Evolutionary conservation across 2,329 filamentous ascomycete species (phyloP), one percentile per base, ranked within the genome.

Genomic region (Diaporthe citriasiana): DNA sequence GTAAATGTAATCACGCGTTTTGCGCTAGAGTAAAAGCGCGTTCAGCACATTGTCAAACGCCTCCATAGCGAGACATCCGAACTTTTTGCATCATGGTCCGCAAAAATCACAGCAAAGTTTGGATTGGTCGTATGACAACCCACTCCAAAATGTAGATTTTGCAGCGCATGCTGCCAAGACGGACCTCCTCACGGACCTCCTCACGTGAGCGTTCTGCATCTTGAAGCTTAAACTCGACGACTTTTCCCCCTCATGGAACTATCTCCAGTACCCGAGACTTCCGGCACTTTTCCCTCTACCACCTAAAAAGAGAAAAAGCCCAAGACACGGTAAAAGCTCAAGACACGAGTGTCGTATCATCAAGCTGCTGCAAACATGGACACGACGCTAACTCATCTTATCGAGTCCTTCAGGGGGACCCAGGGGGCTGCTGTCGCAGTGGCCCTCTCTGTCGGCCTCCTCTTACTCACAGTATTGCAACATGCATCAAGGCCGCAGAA

Each of bases 91-190:
- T 51, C 45, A 66, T 38, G 25, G 63, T 51, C 45, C 63, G 51
- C 63, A 50, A 35, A 66, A 25, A 25, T 66, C 42, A 35, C 45
- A 35, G 27, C 1, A 35, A 22, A 12, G n/a, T 33, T 66, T 51
- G 42, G 10, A 66, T 33, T 50, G 40, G 30, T 66, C 30, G 30
- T 38, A 68, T 68, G 63, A 66, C 30, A 68, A 40, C 47, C 63
- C 47, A 40, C 63, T 38, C 63, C 30, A 53, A 53, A 13, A 30
- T 22, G 15, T 53, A 68, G 30, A 68, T 68, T 53, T 68, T 51
- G 63, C 63, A 30, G 60, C 27, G 15, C 30, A 65, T 53, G 47
- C 45, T 19, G 63, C 63, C 63, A 53, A 68, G 63, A 53, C 42
- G 40, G 47, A n/a, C 13, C 63, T 22, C 45, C 63, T 68, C 47